Base-by-base conservation (phyloP, 495 filamentous ascomycete species). In the Umbilicaria muhlenbergii region DNA sequence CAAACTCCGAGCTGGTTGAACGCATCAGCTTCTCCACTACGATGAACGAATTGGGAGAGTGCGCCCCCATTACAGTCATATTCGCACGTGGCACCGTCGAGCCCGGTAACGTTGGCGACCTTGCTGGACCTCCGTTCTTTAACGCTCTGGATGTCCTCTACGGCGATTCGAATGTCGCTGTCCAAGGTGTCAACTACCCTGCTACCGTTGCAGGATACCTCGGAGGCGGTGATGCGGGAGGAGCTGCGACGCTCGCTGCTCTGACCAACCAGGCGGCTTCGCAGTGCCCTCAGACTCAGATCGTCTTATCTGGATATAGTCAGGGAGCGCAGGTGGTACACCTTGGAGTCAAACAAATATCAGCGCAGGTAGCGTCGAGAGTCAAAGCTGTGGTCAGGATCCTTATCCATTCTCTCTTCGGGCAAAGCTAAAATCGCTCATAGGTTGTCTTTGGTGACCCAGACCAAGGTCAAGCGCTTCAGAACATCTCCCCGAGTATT, bases 361-460 rank as follows among this genome's bases (percentile, higher is more conserved):
- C 50, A 24, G 46, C 62, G 0, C 34, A 44, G 21, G 54, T 51
- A 10, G 51, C 51, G 17, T 36, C 47, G 10, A 55, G 43, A 44
- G 49, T 60, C 35, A 48, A 47, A 13, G 57, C 49, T 44, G 62
- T 57, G 16, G 48, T 64, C 38, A 49, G 38, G 39, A 12, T 31
- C 16, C 18, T 28, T 47, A 33, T 14, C 14, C 11, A 15, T 42
- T 1, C 5, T 32, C 32, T 28, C 11, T 13, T 15, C 19, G 8
- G 10, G 14, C 32, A 11, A 12, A 32, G 14, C 21, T 12, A 13
- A 0, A 5, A 33, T 39, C 45, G 45, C 11, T 51, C 60, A 31
- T 56, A 63, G 5, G 71, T 78, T n/a, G 60, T 75, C 31, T 79
- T 78, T 50, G 75, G 74, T 10, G 74, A 78, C 55, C 75, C 76